Percentiles rank a stretch among this genome's conserved stretches.
Evolutionary conservation across 257 asterid genomes (phyloP).

Genomic region (Anisodus tanguticus): DNA sequence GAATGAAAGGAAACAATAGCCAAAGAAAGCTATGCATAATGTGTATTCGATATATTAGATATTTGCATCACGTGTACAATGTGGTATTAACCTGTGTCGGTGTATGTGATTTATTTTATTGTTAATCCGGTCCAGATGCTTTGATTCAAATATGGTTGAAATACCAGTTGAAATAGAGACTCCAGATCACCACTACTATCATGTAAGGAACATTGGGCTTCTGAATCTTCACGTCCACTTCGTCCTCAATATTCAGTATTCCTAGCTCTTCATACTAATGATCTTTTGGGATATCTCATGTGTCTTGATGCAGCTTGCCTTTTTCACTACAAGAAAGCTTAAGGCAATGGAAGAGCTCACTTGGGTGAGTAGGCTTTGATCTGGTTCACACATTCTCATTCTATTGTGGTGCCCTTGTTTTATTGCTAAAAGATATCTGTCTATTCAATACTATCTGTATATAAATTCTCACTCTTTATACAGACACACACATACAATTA

Average conservation of each 20-base stretch:
- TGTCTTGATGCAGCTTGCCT: neutral
- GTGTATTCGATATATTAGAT: neutral
- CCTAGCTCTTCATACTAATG: slow-evolving; percentile 30
- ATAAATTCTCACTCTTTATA: neutral
- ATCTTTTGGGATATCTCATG: neutral
- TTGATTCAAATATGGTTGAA: slow-evolving; percentile 81
- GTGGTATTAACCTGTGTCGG: neutral
- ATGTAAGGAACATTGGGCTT: slow-evolving; percentile 52
- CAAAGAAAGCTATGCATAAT: slow-evolving; percentile 19
- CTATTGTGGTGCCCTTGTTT: neutral
- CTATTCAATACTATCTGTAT: neutral
- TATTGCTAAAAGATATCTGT: slow-evolving; percentile 16
- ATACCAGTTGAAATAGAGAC: slow-evolving; percentile 90
- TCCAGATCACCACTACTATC: slow-evolving; percentile 88
- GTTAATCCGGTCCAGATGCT: slow-evolving; percentile 55
- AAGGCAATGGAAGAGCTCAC: slow-evolving; percentile 94
- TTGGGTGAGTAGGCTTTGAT: slow-evolving; percentile 63
- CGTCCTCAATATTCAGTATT: slow-evolving; percentile 17
- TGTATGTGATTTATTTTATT: slow-evolving; percentile 14
- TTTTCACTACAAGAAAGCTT: slow-evolving; percentile 81
- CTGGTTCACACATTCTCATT: slow-evolving; percentile 25
- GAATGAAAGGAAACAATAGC: neutral
- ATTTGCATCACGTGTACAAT: neutral
- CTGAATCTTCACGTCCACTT: slow-evolving; percentile 22
- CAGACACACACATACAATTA: neutral